phyloP scores from a whole-genome alignment of 768 basidiomycete genomes.

The Dendrothele bispora region DNA sequence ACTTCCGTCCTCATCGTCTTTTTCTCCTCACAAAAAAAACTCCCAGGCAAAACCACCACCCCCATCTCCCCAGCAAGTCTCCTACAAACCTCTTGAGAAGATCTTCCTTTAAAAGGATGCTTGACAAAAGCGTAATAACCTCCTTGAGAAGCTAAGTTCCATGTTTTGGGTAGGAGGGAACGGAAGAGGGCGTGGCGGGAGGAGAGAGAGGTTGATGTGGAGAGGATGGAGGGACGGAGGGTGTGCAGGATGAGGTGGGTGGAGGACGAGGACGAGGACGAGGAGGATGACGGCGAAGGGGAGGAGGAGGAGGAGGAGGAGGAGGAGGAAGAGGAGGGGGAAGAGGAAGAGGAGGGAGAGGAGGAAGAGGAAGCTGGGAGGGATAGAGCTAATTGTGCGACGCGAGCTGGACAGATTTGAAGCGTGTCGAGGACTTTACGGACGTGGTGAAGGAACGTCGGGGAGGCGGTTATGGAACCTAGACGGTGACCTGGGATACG shows the following conservation, averaged over 20 bases:
- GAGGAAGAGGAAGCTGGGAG: conserved; percentile 5
- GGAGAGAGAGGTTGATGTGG: not conserved
- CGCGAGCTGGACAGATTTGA: conserved; percentile 77
- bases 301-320: not conserved
- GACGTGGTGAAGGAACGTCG: conserved; percentile 44
- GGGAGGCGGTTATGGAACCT: conserved; percentile 67
- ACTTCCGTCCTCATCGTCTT: conserved; percentile 35
- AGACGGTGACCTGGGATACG: conserved; percentile 82
- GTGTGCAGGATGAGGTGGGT: no score
- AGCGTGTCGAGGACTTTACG: conserved; percentile 70
- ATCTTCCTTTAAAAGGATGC: conserved; percentile 53
- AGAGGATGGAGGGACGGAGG: no score
- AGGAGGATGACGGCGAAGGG: no score
- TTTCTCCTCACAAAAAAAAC: conserved; percentile 52
- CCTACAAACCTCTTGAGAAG: conserved; percentile 54
- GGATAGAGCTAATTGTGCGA: conserved; percentile 67
- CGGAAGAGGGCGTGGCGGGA: not conserved
- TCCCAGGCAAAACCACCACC: conserved; percentile 64
- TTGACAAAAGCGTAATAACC: conserved; percentile 80
- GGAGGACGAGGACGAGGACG: no score
- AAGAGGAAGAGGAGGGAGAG: not conserved
- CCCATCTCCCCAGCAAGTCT: conserved; percentile 62
- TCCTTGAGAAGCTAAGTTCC: conserved; percentile 65
- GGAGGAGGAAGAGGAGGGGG: conserved; percentile 34
- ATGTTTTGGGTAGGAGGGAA: conserved; percentile 44